phyloP scores from a whole-genome alignment of 2,329 filamentous ascomycete genomes.

The Nectriaceae sp. region DNA sequence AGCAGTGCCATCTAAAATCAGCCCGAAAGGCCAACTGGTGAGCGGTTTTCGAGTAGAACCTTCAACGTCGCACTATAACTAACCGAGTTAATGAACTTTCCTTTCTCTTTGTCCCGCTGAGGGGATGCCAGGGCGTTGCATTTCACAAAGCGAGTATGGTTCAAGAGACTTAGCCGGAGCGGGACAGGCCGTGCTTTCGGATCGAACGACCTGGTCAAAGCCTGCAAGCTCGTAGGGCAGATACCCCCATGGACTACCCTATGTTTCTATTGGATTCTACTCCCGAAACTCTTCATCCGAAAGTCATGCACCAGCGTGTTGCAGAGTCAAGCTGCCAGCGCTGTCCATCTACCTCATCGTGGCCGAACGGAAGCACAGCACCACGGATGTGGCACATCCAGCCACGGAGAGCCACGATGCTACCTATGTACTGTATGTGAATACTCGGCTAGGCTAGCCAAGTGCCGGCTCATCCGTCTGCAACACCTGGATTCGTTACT shows the following conservation, averaged over 20 bases:
- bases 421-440: too few relatives aligned
- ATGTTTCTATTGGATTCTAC: too few relatives aligned
- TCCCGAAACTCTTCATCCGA: too few relatives aligned
- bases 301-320: too few relatives aligned
- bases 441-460: too few relatives aligned
- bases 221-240: background rate
- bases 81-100: background rate
- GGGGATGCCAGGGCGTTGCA: background rate
- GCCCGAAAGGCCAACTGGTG: background rate
- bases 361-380: too few relatives aligned
- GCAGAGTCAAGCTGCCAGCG: too few relatives aligned
- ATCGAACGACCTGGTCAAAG: slow-evolving; percentile 14
- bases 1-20: background rate
- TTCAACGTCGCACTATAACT: background rate
- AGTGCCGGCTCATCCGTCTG: too few relatives aligned
- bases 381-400: background rate
- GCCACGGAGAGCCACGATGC: too few relatives aligned
- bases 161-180: slow-evolving; percentile 6
- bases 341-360: too few relatives aligned
- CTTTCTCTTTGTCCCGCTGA: background rate
- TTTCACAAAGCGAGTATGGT: slow-evolving; percentile 1
- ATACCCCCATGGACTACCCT: too few relatives aligned
- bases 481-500: too few relatives aligned
- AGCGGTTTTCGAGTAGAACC: background rate
- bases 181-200: slow-evolving; percentile 10